These are phyloP conservation scores for Phaffomyces thermotolerans DNA, from an alignment of 805 yeast species.

Conservation along the genomic window DNA sequence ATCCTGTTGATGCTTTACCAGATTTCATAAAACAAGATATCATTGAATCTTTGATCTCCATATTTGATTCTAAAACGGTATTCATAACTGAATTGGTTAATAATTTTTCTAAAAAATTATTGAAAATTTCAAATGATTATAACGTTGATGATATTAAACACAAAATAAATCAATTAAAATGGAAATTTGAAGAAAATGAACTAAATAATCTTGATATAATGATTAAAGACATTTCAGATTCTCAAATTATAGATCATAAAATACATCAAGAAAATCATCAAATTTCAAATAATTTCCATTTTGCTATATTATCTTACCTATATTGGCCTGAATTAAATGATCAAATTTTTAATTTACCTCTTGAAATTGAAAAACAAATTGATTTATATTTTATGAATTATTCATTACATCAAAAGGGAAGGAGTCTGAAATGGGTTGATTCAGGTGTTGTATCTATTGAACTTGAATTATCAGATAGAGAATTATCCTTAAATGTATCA, in stretches of 20 bases:
- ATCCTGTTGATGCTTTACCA: constrained; percentile 85
- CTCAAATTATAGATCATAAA: constrained; percentile 37
- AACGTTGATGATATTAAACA: constrained; percentile 32
- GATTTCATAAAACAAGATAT: constrained; percentile 69
- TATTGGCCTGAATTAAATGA: constrained; percentile 63
- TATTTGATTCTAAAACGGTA: constrained; percentile 61
- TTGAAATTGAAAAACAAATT: constrained; percentile 32
- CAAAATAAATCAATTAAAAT: constrained; percentile 47
- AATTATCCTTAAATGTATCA: constrained; percentile 39
- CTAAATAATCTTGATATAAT: constrained; percentile 73
- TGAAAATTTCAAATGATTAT: constrained; percentile 28
- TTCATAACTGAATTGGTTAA: constrained; percentile 60
- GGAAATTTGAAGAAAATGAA: constrained; percentile 59
- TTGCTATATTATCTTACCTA: constrained; percentile 63
- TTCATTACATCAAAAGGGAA: constrained; percentile 41
- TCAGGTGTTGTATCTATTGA: constrained; percentile 58
- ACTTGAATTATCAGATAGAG: constrained; percentile 45
- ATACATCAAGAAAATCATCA: constrained; percentile 24
- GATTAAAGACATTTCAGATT: constrained; percentile 63
- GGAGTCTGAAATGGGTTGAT: constrained; percentile 48
- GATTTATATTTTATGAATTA: constrained; percentile 39
- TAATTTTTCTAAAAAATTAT: constrained; percentile 50
- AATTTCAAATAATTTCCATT: constrained; percentile 32
- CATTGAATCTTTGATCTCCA: constrained; percentile 62
- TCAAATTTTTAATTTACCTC: constrained; percentile 37